Evolutionary conservation across 2,329 filamentous ascomycete species (phyloP), one percentile per base, ranked within the genome.

Genomic region (Zalaria sp.): DNA sequence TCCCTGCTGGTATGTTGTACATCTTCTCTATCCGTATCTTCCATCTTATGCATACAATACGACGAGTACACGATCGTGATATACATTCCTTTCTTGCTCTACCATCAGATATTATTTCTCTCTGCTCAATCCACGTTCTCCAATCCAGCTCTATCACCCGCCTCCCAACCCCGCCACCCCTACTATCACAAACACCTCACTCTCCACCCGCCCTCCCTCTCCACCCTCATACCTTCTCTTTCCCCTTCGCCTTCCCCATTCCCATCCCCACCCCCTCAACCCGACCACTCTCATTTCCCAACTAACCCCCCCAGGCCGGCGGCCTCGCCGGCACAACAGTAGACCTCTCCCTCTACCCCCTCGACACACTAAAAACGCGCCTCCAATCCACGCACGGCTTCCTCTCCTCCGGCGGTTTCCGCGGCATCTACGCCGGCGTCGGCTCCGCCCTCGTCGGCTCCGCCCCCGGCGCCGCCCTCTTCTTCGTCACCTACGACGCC

Each of bases 301-400:
- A 38, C 40, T 44, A 40, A 49, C 46, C 25, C 34, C 34, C 41
- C 38, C 54, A 81, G 71, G 86, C 91, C 52, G 91, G 91, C 61
- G 91, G 80, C 57, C 69, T 95, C 51, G 91, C 91, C 51, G 91
- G 91, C 58, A 91, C 91, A 38, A 93, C 88, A 9, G 91, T 96
- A 63, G 91, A 98, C 74, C 80, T 94, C 56, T 87, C 87, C 43
- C 84, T 98, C 58, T 98, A 84, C 69, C 91, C 91, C 1, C 86
- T 98, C 71, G 93, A 98, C 73, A 98, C 91, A 0, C 80, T 98
- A 58, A 98, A 98, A 68, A 98, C 93, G 35, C 87, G 91, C 10
- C 84, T 98, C 5, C 91, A 98, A 67, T 86, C 87, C 48, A 75
- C 75, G 38, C 60, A 72, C 43, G 79, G 81, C 60, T 87, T 94